Conservation (phyloP, 306 rosid species). For the Vigna hirtella region DNA sequence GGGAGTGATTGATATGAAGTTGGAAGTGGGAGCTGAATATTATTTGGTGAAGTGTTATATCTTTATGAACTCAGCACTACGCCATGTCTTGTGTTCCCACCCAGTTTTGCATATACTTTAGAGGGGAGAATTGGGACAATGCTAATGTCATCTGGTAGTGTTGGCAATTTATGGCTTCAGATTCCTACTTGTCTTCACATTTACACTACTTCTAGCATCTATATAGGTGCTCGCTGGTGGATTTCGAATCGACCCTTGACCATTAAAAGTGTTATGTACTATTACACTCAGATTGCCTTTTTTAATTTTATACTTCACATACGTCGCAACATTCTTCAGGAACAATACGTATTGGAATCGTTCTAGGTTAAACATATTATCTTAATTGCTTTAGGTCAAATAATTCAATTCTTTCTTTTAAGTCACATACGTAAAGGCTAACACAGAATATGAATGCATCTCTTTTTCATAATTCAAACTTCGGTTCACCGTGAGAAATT, state of each 20-base stretch:
- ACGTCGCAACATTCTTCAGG: conserved; percentile 12
- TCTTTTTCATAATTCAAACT: too few relatives aligned
- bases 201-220: conserved; percentile 49
- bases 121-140: conserved; percentile 49
- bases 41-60: conserved; percentile 39
- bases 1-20: conserved; percentile 20
- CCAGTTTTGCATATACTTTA: conserved; percentile 52
- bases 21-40: conserved; percentile 52
- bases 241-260: conserved; percentile 35
- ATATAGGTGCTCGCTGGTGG: conserved; percentile 32
- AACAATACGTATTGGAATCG: conserved; percentile 20
- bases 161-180: conserved; percentile 55
- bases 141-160: conserved; percentile 56
- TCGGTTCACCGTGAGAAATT: too few relatives aligned
- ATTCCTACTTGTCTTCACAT: conserved; percentile 50
- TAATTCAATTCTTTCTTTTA: background rate
- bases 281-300: conserved; percentile 4
- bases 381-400: background rate
- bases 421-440: too few relatives aligned
- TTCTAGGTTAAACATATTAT: conserved; percentile 11
- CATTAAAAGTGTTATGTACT: conserved; percentile 26
- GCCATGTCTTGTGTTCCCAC: conserved; percentile 53
- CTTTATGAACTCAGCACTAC: conserved; percentile 43
- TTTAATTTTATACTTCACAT: conserved; percentile 9
- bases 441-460: too few relatives aligned